Evolutionary conservation across 345 rosid genomes (phyloP).

Genomic region (Cardamine resedifolia): DNA sequence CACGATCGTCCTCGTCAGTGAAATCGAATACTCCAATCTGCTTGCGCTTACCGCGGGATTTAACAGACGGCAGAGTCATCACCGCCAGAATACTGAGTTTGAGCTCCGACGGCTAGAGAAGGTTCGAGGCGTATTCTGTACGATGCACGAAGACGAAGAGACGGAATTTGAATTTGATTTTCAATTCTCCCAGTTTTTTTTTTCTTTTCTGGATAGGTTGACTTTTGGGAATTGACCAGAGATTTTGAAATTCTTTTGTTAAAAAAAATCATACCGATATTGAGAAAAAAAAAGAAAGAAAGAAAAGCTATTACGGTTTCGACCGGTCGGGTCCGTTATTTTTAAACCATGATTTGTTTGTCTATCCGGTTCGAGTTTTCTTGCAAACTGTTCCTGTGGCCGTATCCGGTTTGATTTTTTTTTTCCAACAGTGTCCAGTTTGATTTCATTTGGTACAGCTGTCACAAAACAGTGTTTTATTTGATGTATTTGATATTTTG

Average conservation of each 20-base stretch:
- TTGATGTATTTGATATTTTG: background rate
- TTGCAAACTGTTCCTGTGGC: background rate
- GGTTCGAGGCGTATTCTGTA: conserved; percentile 17
- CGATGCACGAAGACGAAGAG: background rate
- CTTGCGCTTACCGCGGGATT: conserved; percentile 16
- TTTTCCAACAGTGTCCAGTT: no score
- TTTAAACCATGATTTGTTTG: background rate
- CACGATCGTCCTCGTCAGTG: conserved; percentile 45
- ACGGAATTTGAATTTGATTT: conserved; percentile 18
- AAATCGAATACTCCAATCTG: conserved; percentile 43
- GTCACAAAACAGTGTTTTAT: background rate
- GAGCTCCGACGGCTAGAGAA: conserved; percentile 7
- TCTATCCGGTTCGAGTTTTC: background rate
- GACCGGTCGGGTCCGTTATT: background rate
- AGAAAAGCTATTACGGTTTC: background rate
- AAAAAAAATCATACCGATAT: conserved; percentile 13
- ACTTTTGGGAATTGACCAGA: background rate
- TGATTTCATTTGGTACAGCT: background rate
- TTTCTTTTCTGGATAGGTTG: background rate
- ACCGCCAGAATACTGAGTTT: conserved; percentile 1
- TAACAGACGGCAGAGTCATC: conserved; percentile 41
- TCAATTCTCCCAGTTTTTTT: background rate
- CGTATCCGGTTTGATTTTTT: background rate
- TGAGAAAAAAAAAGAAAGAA: background rate
- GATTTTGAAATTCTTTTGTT: background rate